phyloP scores from a whole-genome alignment of 2,329 filamentous ascomycete species.

The Raffaelea deltoideospora region DNA sequence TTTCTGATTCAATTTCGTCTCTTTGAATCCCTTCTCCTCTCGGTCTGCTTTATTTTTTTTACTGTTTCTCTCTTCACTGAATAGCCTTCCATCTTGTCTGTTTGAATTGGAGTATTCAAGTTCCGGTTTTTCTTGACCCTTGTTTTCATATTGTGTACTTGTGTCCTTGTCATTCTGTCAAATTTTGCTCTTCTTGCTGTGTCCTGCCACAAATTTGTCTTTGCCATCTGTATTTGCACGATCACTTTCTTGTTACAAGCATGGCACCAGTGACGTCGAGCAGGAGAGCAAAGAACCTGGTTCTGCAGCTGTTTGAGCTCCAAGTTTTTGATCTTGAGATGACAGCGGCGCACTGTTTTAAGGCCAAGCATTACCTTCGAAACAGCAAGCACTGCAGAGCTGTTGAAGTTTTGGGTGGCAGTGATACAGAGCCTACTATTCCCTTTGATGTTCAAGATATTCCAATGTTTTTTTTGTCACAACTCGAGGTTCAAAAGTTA shows the following conservation, averaged over 20 bases:
- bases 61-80: too few species aligned
- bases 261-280: constrained; percentile 2
- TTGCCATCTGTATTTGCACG: not conserved
- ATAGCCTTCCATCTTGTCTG: too few species aligned
- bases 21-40: too few species aligned
- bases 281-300: constrained; percentile 6
- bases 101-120: too few species aligned
- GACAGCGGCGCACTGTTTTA: constrained; percentile 5
- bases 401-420: not conserved
- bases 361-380: constrained; percentile 4
- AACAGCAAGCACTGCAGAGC: constrained; percentile 5
- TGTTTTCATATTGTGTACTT: too few species aligned
- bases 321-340: constrained; percentile 7
- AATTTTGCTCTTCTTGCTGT: too few species aligned
- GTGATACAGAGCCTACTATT: constrained; percentile 1
- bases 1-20: too few species aligned
- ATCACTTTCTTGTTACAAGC: too few species aligned
- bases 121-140: too few species aligned
- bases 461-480: constrained; percentile 8
- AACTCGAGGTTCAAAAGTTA: constrained; percentile 9
- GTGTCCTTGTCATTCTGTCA: too few species aligned
- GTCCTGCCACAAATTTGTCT: too few species aligned
- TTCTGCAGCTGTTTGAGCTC: constrained; percentile 5
- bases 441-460: not conserved
- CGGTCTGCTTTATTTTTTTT: too few species aligned